phyloP scores from a whole-genome alignment of 2,329 filamentous ascomycete species.

The Hypoxylon sp. region DNA sequence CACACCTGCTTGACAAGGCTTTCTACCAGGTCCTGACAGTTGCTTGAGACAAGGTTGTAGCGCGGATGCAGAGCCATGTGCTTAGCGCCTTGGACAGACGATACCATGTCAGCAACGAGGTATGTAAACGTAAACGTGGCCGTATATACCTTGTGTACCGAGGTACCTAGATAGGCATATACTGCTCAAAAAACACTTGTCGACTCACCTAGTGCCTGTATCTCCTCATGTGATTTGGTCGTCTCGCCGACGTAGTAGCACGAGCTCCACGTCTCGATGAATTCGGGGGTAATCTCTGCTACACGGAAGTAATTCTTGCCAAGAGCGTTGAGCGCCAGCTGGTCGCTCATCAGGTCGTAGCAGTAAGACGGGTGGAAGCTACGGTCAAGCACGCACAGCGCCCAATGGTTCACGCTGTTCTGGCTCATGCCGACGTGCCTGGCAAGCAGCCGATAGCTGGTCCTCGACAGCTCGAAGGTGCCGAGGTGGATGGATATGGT shows the following conservation, averaged over 20 bases:
- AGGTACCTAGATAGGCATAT: too few relatives aligned
- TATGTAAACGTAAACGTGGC: too few relatives aligned
- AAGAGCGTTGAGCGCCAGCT: slow-evolving; percentile 39
- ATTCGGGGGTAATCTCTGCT: slow-evolving; percentile 42
- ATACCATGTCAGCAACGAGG: not conserved
- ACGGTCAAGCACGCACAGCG: slow-evolving; percentile 42
- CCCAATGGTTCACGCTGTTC: slow-evolving; percentile 44
- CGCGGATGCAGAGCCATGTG: slow-evolving; percentile 44
- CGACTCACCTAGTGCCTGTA: slow-evolving; percentile 41
- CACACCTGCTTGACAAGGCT: slow-evolving; percentile 44
- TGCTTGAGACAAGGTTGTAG: slow-evolving; percentile 45
- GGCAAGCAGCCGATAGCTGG: slow-evolving; percentile 40
- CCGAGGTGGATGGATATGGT: slow-evolving; percentile 43
- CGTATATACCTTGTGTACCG: too few relatives aligned
- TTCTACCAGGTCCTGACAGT: slow-evolving; percentile 47
- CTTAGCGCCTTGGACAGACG: slow-evolving; percentile 35
- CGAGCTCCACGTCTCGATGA: slow-evolving; percentile 42
- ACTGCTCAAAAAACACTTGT: too few relatives aligned
- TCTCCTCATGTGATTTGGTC: slow-evolving; percentile 43
- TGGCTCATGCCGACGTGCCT: slow-evolving; percentile 44
- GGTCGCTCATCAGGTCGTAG: slow-evolving; percentile 46
- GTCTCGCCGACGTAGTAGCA: slow-evolving; percentile 47
- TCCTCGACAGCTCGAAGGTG: slow-evolving; percentile 40
- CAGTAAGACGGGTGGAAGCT: slow-evolving; percentile 36
- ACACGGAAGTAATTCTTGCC: slow-evolving; percentile 43